These are phyloP conservation scores for Debaryomyces sp. DNA, from an alignment of 1,139 yeast species.

Conservation along the genomic window DNA sequence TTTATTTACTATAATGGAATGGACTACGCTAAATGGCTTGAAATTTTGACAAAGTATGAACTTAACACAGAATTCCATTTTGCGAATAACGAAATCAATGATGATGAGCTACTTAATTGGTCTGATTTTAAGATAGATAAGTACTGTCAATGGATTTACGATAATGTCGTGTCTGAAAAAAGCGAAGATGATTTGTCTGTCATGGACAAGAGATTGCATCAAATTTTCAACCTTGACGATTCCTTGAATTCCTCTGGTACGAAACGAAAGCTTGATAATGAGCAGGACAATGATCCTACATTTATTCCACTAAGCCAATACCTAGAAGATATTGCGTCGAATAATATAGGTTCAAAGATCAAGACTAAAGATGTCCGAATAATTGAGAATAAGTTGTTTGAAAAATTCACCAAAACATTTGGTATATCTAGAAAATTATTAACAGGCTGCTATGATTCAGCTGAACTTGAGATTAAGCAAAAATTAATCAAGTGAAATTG, in stretches of 20 bases:
- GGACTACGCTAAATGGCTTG: conserved; percentile 25
- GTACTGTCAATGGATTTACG: conserved; percentile 47
- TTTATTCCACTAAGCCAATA: background rate
- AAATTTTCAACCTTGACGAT: conserved; percentile 33
- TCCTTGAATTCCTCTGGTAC: background rate
- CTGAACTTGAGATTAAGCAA: conserved; percentile 11
- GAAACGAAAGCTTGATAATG: conserved; percentile 5
- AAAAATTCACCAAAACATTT: conserved; percentile 9
- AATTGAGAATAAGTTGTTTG: conserved; percentile 11
- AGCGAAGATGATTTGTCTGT: conserved; percentile 24
- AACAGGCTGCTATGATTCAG: conserved; percentile 6
- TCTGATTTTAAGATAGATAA: conserved; percentile 36
- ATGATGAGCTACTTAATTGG: conserved; percentile 39
- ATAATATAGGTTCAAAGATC: background rate
- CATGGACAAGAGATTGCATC: conserved; percentile 38
- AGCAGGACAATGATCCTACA: conserved; percentile 7
- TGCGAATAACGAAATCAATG: conserved; percentile 10
- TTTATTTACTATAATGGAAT: conserved; percentile 22
- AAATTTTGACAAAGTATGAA: conserved; percentile 21
- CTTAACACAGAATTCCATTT: conserved; percentile 22
- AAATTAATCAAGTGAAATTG: conserved; percentile 4
- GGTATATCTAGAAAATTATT: conserved; percentile 9
- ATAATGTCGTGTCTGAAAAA: conserved; percentile 31
- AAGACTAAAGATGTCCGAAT: conserved; percentile 3
- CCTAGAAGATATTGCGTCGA: conserved; percentile 1